Evolutionary conservation across 176 grass and related monocot species (phyloP), one percentile per base, ranked within the genome.

Genomic region (Miscanthus lutarioriparius): DNA sequence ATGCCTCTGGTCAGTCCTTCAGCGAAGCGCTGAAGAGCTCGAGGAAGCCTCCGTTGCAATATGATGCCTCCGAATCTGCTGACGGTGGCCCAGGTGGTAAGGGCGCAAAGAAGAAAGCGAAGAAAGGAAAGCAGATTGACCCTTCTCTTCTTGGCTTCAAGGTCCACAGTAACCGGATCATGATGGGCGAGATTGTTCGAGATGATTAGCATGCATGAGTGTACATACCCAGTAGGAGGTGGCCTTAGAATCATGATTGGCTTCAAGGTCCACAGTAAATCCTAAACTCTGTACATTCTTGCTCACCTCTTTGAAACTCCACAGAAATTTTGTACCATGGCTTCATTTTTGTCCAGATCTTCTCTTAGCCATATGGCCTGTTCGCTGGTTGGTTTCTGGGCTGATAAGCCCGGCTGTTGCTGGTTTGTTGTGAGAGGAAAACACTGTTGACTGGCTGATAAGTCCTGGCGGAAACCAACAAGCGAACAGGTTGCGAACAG

Each of bases 141-240:
- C 97, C 97, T 11, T 95, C 97, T 36, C 97, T 99, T 77, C 86
- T 99, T 6, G 97, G 97, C 37, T 99, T 99, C 87, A 99, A 99
- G 77, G 91, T 99, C 84, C 97, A 99, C 81, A 99, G 97, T 74
- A 99, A 99, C 79, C 89, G 97, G 74, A 96, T 96, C 67, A 89
- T 99, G 93, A 99, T 96, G 97, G 97, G 97, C 10, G 93, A 99
- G 89, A 99, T 99, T 74, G 90, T 96, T 63, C 91, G 97, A 13
- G 93, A 96, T 48, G 97, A 99, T 74, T 95, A 76, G 77, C 70
- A 84, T 33, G 11, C 44, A 14, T 74, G n/a, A 51, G 40, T 74
- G 58, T 61, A 61, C 58, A 61, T 61, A 61, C 10, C n/a, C 8
- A 0, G 58, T 61, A 61, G 58, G n/a, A 61, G 10, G 22, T 61